Evolutionary conservation across 768 basidiomycete species (phyloP), one percentile per base, ranked within the genome.

Genomic region (Macrolepiota albuminosa): DNA sequence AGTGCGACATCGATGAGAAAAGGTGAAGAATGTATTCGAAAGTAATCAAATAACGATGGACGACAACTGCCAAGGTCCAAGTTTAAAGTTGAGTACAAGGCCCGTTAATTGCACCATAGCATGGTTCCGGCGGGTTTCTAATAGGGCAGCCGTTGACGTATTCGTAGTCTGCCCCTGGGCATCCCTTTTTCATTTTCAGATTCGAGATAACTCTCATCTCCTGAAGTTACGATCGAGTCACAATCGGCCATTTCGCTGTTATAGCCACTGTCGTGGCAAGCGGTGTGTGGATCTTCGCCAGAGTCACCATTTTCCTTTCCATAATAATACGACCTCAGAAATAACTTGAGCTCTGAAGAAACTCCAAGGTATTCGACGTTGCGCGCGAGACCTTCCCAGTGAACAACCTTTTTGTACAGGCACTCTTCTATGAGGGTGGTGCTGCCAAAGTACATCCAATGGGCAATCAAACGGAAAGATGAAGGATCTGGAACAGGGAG

Each of bases 291-390:
- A 31, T 31, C 39, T 54, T 45, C 54, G 33, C 36, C 24, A 34
- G n/a, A 56, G 14, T 72, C 72, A n/a, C 68, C 67, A 42, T 4
- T 71, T 69, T 18, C 21, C 8, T 57, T 58, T 37, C 9, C 29
- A 43, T 57, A 52, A 71, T 89, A 92, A 88, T 89, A 95, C 58
- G 77, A 79, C 0, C 87, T 85, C 51, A 94, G 77, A 68, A 89
- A 89, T 16, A 86, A 72, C 70, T 91, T 93, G 71, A 95, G 84
- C 47, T 89, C 86, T 18, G 84, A 75, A 55, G 84, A 78, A 62
- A 95, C 80, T 21, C 85, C 88, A 52, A 96, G 86, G 68, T 92
- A 95, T 69, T 95, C 93, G 69, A 89, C 92, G 70, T 95, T 96
- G 61, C 88, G 85, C 21, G 91, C 91, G 61, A 95, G 77, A 33